Base-by-base conservation (phyloP, 345 rosid species). In the Citrus unshiu region DNA sequence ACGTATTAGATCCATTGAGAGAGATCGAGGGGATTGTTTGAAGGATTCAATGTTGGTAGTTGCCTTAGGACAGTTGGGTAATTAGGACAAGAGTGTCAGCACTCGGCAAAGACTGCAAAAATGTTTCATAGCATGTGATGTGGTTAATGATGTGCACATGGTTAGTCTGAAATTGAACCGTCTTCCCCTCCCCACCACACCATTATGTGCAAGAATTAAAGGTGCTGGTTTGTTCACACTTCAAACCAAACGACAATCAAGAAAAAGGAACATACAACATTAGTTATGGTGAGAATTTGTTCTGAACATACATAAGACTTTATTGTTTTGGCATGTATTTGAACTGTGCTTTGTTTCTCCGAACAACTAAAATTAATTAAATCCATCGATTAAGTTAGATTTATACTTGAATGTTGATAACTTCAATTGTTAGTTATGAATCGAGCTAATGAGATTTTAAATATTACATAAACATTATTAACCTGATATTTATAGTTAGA, bases 121-220 rank as follows among this genome's bases (percentile, higher is more conserved):
- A 13, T 46, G 51, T 46, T 12, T 12, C 51, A 3, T 19, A 13
- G 25, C 74, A 29, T 72, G 61, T 56, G 75, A 56, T 4, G 43
- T 32, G 46, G 63, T 56, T 72, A 72, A 72, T 72, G 24, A 70
- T 21, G 16, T 8, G 75, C 75, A 72, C 75, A 10, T 72, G 75
- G 61, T 46, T 46, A 12, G 51, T 13, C 51, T 46, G 51, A 46
- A 13, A 13, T 46, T 46, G 51, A 12, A 9, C 51, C 3, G 18
- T 1, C 51, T 1, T 12, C 13, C 3, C 13, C 3, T 13, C 1
- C 5, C 4, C 49, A 16, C 18, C 7, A 5, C 32, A 1, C 7
- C 22, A 5, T 64, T 7, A 18, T 70, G n/a, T 30, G 57, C 60
- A 46, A 49, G n/a, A 25, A 70, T 14, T 18, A 14, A 40, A 43